Base-by-base conservation (phyloP, 2,329 filamentous ascomycete genomes). In the Plenodomus tracheiphilus region DNA sequence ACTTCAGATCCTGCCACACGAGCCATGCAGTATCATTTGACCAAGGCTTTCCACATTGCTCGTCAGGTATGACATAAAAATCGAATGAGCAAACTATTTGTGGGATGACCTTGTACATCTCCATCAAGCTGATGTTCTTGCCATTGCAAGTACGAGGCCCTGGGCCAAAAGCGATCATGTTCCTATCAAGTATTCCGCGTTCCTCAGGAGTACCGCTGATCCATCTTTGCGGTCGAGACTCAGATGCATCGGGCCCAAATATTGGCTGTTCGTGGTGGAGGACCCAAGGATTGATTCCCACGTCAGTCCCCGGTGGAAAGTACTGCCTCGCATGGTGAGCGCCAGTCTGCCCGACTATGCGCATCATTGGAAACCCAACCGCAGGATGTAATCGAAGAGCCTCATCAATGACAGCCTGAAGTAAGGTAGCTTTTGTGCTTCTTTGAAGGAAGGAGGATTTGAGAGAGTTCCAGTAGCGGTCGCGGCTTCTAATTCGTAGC, bases 261-360 rank as follows among this genome's bases (percentile, higher is more conserved):
- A 79, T 62, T 1, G 62, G 51, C 1, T 55, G 54, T 41, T 78
- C 68, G 32, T 66, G 58, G 41, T 79, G 75, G 0, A 77, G 46
- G 0, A 75, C 75, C 75, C 75, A 79, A 1, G 75, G 61, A 42
- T 76, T 78, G 30, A 76, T 65, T 7, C 76, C 77, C 4, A 79
- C 70, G 8, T 72, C 64, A 0, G 75, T 76, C 10, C 73, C 72
- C 0, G 68, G 68, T 0, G 78, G 72, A 44, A 79, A 75, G 47
- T 69, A 73, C 7, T 64, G 70, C 36, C 71, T 69, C 1, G 69
- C 69, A 47, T 67, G 37, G 3, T 42, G 50, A 6, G 53, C 54
- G 6, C 66, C 66, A 17, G 46, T 51, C 13, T 50, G 22, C 1
- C 74, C 74, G 0, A 74, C 70, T 1, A 74, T 59, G 15, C 77